Base-by-base conservation (phyloP, 2,329 filamentous ascomycete genomes). In the Claviceps arundinis region DNA sequence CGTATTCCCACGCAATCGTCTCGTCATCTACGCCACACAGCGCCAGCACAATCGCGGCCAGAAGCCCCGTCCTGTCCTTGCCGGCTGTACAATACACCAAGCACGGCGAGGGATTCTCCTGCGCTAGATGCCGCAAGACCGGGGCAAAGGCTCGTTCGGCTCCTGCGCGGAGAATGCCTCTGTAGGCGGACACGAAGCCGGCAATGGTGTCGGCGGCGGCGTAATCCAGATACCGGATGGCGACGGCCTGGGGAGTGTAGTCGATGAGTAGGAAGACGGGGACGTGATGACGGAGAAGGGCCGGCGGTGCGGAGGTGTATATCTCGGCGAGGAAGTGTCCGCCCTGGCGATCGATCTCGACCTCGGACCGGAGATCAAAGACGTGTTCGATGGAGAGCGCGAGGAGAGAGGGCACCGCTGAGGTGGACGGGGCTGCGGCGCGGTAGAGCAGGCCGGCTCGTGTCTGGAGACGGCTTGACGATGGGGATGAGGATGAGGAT, bases 31-130 rank as follows among this genome's bases (percentile, higher is more conserved):
- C 80, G 4, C 81, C 81, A 8, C 80, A 80, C 30, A 88, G 71
- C 26, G 76, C 68, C 41, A 88, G 71, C 8, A 89, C 63, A 42
- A 90, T 59, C 3, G 83, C 85, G 48, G 80, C 77, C 45, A 88
- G 68, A 4, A 89, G 74, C 2, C 86, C 86, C 0, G 86, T 89
- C 44, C 86, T 74, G 64, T 90, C 86, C 66, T 90, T 90, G 13
- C 86, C 86, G 0, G 83, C 84, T 0, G 84, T 86, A 65, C 86
- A 89, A 61, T 90, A 85, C 7, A 89, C 70, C 6, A 88, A 69
- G 9, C 84, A 66, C 7, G 82, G 79, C 1, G 68, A 56, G 2
- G 67, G 59, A 2, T 71, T 62, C 4, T 61, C 57, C 17, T 59
- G 56, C 60, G 77, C 64, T 7, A 88, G 68, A 58, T 87, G 77